phyloP scores from a whole-genome alignment of 148 eudicot genomes.

The Fagopyrum esculentum region DNA sequence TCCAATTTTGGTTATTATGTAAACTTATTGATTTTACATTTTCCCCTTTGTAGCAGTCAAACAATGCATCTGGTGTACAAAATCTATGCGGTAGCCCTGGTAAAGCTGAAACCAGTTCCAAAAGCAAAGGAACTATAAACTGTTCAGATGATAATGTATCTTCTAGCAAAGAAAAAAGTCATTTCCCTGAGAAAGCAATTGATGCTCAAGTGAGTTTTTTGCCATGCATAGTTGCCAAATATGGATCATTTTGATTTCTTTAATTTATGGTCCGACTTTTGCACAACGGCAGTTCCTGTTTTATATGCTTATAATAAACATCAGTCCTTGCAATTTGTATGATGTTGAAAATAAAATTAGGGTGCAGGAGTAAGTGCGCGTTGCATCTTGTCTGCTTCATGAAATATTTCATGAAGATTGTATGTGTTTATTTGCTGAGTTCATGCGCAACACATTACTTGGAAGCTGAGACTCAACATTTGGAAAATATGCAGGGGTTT shows the following conservation, averaged over 20 bases:
- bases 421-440: conserved; percentile 14
- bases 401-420: conserved; percentile 1
- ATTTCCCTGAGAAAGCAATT: conserved; percentile 20
- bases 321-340: conserved; percentile 3
- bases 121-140: conserved; percentile 18
- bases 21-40: background rate
- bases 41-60: conserved; percentile 15
- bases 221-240: background rate
- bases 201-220: conserved; percentile 32
- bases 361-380: background rate
- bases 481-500: conserved; percentile 21
- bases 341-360: background rate
- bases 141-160: conserved; percentile 24
- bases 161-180: conserved; percentile 19
- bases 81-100: conserved; percentile 14
- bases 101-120: conserved; percentile 22
- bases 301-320: background rate
- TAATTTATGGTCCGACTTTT: background rate
- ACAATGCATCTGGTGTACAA: conserved; percentile 18
- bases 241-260: background rate
- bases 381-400: background rate
- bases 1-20: background rate
- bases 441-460: conserved; percentile 12
- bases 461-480: conserved; percentile 18
- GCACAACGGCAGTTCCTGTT: background rate